phyloP scores from a whole-genome alignment of 2,329 filamentous ascomycete species.

The Ceratocystis cacaofunesta region DNA sequence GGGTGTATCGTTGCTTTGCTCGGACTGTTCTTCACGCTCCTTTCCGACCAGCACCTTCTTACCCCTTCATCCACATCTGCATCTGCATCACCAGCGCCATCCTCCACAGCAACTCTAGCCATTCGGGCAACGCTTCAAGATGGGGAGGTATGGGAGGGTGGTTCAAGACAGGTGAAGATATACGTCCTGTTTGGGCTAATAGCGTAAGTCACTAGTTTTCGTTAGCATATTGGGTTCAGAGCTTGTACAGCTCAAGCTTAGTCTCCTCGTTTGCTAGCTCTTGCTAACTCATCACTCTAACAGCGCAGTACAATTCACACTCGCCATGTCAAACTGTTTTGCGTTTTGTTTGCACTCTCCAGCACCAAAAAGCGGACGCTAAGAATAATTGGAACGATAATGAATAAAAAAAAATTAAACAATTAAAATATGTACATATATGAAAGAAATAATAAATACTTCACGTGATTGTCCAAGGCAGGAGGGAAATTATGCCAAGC shows the following conservation, averaged over 20 bases:
- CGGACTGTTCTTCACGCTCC: conserved; percentile 4
- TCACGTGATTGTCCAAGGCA: not conserved
- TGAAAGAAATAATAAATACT: not conserved
- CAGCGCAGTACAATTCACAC: conserved; percentile 3
- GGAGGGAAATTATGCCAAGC: too few species aligned
- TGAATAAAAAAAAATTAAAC: not conserved
- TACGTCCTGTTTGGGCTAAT: conserved; percentile 3
- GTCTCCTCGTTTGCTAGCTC: not conserved
- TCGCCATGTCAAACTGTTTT: conserved; percentile 10
- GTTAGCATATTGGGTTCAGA: not conserved
- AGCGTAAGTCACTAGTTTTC: not conserved
- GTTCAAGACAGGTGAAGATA: not conserved
- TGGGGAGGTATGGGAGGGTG: conserved; percentile 4
- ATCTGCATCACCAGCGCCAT: not conserved
- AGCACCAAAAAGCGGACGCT: not conserved
- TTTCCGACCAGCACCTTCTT: conserved; percentile 2
- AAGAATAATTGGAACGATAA: too few species aligned
- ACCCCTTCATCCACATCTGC: not conserved
- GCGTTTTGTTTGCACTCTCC: conserved; percentile 1
- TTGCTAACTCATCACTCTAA: not conserved
- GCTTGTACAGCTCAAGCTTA: not conserved
- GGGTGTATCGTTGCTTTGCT: conserved; percentile 1
- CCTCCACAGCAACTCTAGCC: not conserved
- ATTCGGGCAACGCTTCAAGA: not conserved
- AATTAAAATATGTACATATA: not conserved